Evolutionary conservation across 2,329 filamentous ascomycete genomes (phyloP), one percentile per base, ranked within the genome.

Genomic region (Fusarium graminum): DNA sequence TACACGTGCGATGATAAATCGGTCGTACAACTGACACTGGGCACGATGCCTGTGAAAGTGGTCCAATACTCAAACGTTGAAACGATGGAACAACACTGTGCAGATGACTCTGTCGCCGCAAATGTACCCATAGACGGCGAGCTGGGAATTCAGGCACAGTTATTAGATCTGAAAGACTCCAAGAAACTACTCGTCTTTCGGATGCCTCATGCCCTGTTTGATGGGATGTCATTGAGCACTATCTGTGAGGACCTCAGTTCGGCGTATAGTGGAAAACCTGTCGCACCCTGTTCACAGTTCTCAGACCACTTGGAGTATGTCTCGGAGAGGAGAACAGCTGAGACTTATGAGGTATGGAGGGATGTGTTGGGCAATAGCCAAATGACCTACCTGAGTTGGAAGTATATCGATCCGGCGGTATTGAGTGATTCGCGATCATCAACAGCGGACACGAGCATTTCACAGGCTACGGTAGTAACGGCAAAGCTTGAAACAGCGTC

Each of bases 141-240:
- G 3, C 13, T 22, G 2, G 53, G 39, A 3, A 26, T 52, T 4
- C 46, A 56, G 2, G 7, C 39, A 19, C 46, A 52, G 26, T 39
- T 56, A 14, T 26, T 56, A 22, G 39, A 32, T 22, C 9, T 52
- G 17, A 38, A 16, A 9, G 53, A 56, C 7, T 56, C 26, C 2
- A 41, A 14, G 4, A 19, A 13, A 3, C 39, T 56, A 17, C 8
- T 56, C 3, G 46, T 26, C 5, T 14, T 56, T 6, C 19, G 53
- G 17, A 4, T 56, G 2, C 53, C 53, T 11, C 53, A 56, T 52
- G 53, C 46, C 2, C 16, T 52, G 7, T 52, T 56, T 28, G 53
- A 56, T 13, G 53, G 53, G 2, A 39, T 56, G 39, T 56, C 53
- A 1, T 13, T 56, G 17, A 56, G 32, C 13, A 52, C 19, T 12